phyloP scores from a whole-genome alignment of 2,329 filamentous ascomycete species.

The Sclerotinia nivalis region DNA sequence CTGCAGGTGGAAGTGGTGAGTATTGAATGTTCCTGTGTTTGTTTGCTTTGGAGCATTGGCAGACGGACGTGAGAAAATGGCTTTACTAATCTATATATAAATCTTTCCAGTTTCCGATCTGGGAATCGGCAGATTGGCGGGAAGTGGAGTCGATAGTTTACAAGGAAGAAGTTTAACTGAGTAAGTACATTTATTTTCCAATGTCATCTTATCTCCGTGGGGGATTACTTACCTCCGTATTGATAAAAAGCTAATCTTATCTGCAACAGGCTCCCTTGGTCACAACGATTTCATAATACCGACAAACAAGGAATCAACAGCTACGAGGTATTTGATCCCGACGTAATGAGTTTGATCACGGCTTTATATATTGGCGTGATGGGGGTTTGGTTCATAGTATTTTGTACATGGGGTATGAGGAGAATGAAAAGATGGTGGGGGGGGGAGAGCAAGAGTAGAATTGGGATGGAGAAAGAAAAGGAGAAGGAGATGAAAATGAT shows the following conservation, averaged over 20 bases:
- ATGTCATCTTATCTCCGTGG: too few species aligned
- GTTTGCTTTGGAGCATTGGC: too few species aligned
- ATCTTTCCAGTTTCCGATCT: neutral
- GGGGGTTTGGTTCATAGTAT: neutral
- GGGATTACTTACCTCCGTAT: neutral
- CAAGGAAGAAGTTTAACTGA: neutral
- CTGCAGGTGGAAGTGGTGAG: slow-evolving; percentile 2
- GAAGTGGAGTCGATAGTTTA: neutral
- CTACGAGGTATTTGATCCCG: neutral
- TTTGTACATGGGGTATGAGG: too few species aligned
- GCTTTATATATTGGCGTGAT: neutral
- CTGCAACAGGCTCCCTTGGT: neutral
- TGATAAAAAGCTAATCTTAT: neutral
- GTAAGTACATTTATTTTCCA: neutral
- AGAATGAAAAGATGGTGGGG: too few species aligned
- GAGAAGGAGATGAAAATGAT: too few species aligned
- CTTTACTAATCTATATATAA: neutral
- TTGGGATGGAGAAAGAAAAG: too few species aligned
- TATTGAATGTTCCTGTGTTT: neutral
- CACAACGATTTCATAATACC: neutral
- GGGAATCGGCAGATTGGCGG: neutral
- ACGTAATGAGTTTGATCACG: neutral
- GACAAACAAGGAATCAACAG: slow-evolving; percentile 23
- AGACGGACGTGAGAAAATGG: neutral
- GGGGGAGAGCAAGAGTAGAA: too few species aligned